These are phyloP conservation scores for Reticulascus tulasneorum DNA, from an alignment of 2,329 filamentous ascomycete genomes.

Conservation along the genomic window DNA sequence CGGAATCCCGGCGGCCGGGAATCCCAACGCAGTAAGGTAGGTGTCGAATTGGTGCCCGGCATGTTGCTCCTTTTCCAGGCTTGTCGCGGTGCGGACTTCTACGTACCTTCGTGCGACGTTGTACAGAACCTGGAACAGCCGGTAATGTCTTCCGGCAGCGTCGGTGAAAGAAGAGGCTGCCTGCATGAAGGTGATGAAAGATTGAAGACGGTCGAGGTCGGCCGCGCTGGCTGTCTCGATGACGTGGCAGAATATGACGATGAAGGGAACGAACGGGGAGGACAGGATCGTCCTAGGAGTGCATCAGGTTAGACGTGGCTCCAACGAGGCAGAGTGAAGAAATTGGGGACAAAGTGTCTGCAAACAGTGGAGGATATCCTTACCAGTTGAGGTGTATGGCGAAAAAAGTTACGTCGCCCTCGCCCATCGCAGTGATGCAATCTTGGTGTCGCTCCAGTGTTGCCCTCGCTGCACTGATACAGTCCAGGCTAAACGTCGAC, in stretches of 20 bases:
- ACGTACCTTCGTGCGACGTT: slow-evolving; percentile 56
- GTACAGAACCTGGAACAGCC: slow-evolving; percentile 54
- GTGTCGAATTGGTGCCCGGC: slow-evolving; percentile 38
- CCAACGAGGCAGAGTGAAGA: too few species aligned
- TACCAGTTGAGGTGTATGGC: slow-evolving; percentile 39
- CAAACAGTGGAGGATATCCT: too few species aligned
- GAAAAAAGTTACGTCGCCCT: slow-evolving; percentile 32
- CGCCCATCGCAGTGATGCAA: slow-evolving; percentile 32
- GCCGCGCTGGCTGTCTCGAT: slow-evolving; percentile 40
- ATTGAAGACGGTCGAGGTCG: slow-evolving; percentile 43
- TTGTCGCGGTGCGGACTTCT: slow-evolving; percentile 40
- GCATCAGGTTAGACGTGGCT: neutral
- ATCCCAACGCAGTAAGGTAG: slow-evolving; percentile 49
- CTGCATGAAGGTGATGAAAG: slow-evolving; percentile 48
- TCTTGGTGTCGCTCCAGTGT: slow-evolving; percentile 37
- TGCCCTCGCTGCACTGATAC: slow-evolving; percentile 35
- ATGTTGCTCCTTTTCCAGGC: slow-evolving; percentile 27
- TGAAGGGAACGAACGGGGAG: slow-evolving; percentile 50
- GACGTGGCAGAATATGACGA: slow-evolving; percentile 47
- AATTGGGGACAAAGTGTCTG: too few species aligned
- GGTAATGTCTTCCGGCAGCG: slow-evolving; percentile 50
- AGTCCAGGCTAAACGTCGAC: slow-evolving; percentile 36
- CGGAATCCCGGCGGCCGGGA: slow-evolving; percentile 22
- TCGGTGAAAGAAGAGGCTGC: slow-evolving; percentile 40
- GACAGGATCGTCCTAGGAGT: slow-evolving; percentile 39